Base-by-base conservation (phyloP, 805 yeast species). In the Cyberlindnera euphorbiae region DNA sequence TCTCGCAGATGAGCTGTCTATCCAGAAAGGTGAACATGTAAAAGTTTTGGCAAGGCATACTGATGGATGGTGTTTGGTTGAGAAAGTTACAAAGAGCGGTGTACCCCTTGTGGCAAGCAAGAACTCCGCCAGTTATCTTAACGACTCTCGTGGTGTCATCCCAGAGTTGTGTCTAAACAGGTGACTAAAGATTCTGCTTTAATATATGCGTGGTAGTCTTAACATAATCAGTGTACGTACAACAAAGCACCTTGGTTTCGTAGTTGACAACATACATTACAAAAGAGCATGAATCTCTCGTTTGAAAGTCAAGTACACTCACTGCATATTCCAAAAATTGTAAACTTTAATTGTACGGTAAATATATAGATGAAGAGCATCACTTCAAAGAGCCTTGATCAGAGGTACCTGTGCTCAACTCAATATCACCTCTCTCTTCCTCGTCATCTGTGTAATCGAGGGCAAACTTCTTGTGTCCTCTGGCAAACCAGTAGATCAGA, bases 401-500 rank as follows among this genome's bases (percentile, higher is more conserved):
- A 9, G 22, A 19, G 9, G 22, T 19, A 19, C 22, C 22, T 7
- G 22, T 19, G 22, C 22, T 19, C 22, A 19, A 19, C 22, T 19
- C 22, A 9, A 19, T 19, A 9, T 32, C 39, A 21, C 25, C 30
- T 18, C 23, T 17, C 17, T 27, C 36, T 8, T 24, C 34, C 8
- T 39, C 44, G 3, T 25, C 30, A 17, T 40, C 45, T 6, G 26
- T 29, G 22, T 62, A 60, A 33, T 44, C 44, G 32, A 38, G 33
- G 1, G 56, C 56, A 25, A 66, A 66, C 15, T 44, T 53, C 23
- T 60, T 56, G 19, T 44, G 38, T 13, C 63, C 73, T 44, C 60
- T 57, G 12, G 60, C 57, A 36, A 58, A 60, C 86, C 86, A 79
- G 52, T 77, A 78, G 5, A 64, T 37, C 2, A 75, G 41, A 23